Base-by-base conservation (phyloP, 805 yeast species). In the Scheffersomyces ergatensis region DNA sequence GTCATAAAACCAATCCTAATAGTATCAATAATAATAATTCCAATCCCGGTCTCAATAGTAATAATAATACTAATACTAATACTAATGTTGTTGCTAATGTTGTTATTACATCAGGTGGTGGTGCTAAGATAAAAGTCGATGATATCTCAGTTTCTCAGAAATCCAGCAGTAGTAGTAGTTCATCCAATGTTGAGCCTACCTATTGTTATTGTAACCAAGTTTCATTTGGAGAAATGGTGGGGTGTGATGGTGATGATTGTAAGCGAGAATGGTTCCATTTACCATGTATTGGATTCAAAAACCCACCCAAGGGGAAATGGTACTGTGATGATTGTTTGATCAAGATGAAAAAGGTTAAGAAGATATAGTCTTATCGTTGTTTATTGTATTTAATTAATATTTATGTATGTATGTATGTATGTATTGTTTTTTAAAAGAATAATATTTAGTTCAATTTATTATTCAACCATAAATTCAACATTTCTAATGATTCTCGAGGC, bases 161-260 rank as follows among this genome's bases (percentile, higher is more conserved):
- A n/a, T n/a, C n/a, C n/a, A n/a, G n/a, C n/a, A 30, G 44, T 3
- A 40, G 43, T 3, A 20, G 29, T n/a, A 29, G 38, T 14, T 30
- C 38, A 14, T 25, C 34, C 11, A 46, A 42, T 36, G 50, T 40
- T 39, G 97, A 90, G 55, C 96, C 95, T 0, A 78, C 89, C 2
- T 92, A 92, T 60, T 93, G 99, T 63, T 90, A 92, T 67, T 93
- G 99, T 67, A 88, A 89, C 60, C 97, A 90, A 60, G 96, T 90
- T 0, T 92, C 97, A 4, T 93, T 86, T 58, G 99, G 99, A 15
- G 98, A 93, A 57, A 93, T 93, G 99, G 97, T 93, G 45, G 99
- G 96, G 2, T 93, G 99, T 66, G 99, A 93, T 57, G 97, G 97
- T 11, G 90, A 87, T 26, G 80, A 83, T 43, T 92, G 98, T 68